Percentiles rank a stretch among this genome's conserved stretches.
phyloP scores from a whole-genome alignment of 2,329 filamentous ascomycete genomes.

The Fusarium setosum region DNA sequence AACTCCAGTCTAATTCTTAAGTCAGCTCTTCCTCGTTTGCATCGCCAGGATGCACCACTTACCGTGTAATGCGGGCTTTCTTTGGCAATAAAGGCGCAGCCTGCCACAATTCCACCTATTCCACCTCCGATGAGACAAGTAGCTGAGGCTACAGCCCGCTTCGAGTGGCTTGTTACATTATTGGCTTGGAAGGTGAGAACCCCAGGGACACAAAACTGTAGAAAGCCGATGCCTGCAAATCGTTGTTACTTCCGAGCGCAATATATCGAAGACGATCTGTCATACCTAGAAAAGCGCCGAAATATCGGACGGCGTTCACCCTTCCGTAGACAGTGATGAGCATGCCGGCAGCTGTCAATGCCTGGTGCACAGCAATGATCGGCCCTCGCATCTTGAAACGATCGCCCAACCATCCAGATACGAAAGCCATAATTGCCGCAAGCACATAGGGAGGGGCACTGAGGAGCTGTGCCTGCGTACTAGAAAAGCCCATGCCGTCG shows the following conservation, averaged over 20 bases:
- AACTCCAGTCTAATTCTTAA: background rate
- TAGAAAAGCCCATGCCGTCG: slow-evolving; percentile 12
- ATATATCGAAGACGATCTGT: background rate
- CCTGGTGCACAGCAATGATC: slow-evolving; percentile 2
- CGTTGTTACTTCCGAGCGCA: background rate
- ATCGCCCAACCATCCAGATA: slow-evolving; percentile 10
- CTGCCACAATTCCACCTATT: slow-evolving; percentile 14
- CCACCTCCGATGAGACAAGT: slow-evolving; percentile 6
- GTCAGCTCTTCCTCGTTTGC: background rate
- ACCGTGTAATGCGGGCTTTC: slow-evolving; percentile 15
- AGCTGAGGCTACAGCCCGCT: slow-evolving; percentile 4
- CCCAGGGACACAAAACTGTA: slow-evolving; percentile 14
- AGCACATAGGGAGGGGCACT: slow-evolving; percentile 13
- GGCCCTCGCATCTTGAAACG: slow-evolving; percentile 5
- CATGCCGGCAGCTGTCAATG: slow-evolving; percentile 6
- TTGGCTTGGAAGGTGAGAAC: slow-evolving; percentile 16
- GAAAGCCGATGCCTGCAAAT: slow-evolving; percentile 6
- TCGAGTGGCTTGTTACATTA: slow-evolving; percentile 14
- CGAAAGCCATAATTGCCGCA: slow-evolving; percentile 7
- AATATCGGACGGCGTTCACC: slow-evolving; percentile 5
- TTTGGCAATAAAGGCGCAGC: background rate
- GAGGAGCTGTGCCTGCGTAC: slow-evolving; percentile 5
- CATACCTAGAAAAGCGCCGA: slow-evolving; percentile 12
- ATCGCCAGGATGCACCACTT: background rate
- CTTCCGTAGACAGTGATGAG: slow-evolving; percentile 11